phyloP scores from a whole-genome alignment of 2,329 filamentous ascomycete species.

The Pleochaeta shiraiana region DNA sequence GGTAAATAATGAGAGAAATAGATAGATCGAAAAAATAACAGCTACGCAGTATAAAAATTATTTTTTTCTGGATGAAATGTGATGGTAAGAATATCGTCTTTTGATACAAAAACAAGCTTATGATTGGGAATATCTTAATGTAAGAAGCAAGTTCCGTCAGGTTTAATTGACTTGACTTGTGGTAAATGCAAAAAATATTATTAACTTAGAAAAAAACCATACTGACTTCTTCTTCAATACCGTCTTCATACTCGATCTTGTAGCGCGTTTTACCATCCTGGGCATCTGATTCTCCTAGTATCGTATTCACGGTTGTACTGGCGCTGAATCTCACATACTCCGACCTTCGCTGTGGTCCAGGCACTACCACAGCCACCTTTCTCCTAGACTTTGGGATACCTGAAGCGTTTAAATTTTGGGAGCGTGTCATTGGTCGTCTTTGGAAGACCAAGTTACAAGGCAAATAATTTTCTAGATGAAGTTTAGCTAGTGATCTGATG shows the following conservation, averaged over 20 bases:
- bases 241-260: constrained; percentile 17
- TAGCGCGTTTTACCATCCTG: constrained; percentile 10
- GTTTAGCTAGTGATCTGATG: too few relatives aligned
- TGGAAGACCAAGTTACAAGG: too few relatives aligned
- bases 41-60: too few relatives aligned
- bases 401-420: too few relatives aligned
- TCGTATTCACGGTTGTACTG: constrained; percentile 15
- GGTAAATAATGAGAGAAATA: too few relatives aligned
- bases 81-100: not conserved
- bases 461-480: too few relatives aligned
- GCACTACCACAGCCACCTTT: constrained; percentile 10
- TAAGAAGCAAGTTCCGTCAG: not conserved
- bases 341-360: constrained; percentile 12
- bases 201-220: not conserved
- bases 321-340: constrained; percentile 15
- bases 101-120: not conserved
- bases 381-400: not conserved
- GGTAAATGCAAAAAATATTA: not conserved
- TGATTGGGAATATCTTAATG: not conserved
- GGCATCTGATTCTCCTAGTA: constrained; percentile 12
- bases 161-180: not conserved
- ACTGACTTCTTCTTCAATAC: constrained; percentile 17
- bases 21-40: too few relatives aligned
- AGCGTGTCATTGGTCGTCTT: too few relatives aligned
- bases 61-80: not conserved